phyloP scores from a whole-genome alignment of 2,329 filamentous ascomycete genomes.

The Huntiella moniliformis region DNA sequence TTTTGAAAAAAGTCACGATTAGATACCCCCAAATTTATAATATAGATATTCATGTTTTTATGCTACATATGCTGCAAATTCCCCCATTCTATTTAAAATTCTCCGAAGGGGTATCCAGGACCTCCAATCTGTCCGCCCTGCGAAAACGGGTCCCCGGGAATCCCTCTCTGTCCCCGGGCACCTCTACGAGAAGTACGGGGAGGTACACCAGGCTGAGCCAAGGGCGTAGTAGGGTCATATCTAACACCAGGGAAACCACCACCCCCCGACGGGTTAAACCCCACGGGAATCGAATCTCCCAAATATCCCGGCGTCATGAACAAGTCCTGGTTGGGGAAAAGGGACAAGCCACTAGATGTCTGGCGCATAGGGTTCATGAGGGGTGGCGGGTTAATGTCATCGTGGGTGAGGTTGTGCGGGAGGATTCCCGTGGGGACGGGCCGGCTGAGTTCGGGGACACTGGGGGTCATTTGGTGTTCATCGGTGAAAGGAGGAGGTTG shows the following conservation, averaged over 20 bases:
- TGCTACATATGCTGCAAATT: background rate
- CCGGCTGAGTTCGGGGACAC: slow-evolving; percentile 20
- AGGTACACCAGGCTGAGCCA: too few relatives aligned
- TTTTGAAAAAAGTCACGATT: background rate
- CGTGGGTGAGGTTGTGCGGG: slow-evolving; percentile 49
- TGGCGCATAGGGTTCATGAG: slow-evolving; percentile 66
- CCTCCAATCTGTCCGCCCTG: too few relatives aligned
- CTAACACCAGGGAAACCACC: too few relatives aligned
- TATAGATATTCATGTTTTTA: background rate
- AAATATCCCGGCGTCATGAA: slow-evolving; percentile 53
- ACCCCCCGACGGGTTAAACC: background rate
- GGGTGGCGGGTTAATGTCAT: slow-evolving; percentile 74
- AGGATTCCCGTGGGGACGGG: background rate
- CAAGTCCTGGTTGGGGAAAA: slow-evolving; percentile 30
- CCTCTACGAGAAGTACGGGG: too few relatives aligned
- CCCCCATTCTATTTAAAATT: too few relatives aligned
- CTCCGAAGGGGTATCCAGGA: too few relatives aligned
- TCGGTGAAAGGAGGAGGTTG: slow-evolving; percentile 85
- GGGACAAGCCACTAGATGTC: slow-evolving; percentile 32
- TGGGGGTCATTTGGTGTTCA: slow-evolving; percentile 52
- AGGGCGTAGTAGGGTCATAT: too few relatives aligned
- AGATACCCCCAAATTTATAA: background rate
- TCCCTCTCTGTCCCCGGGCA: too few relatives aligned
- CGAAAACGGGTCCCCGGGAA: too few relatives aligned
- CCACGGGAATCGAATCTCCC: background rate